Percentiles rank a stretch among this genome's conserved stretches.
Conservation (phyloP, 169 alveolate genomes). For the Plasmodium vivax region DNA sequence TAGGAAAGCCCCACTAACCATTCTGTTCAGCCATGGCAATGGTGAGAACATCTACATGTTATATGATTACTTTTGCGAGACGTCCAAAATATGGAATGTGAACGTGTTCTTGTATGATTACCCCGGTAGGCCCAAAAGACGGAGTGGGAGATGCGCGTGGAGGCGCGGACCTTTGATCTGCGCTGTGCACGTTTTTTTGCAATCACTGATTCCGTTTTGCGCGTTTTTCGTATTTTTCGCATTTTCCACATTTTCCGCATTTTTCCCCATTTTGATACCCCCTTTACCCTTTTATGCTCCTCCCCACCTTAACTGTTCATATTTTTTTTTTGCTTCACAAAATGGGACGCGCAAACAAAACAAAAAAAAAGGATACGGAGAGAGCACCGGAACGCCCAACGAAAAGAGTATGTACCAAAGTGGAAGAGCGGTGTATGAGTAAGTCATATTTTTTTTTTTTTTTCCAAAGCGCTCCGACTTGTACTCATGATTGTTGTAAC, state of each 20-base stretch:
- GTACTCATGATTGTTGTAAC: neutral
- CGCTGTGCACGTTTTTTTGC: neutral
- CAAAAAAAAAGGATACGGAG: conserved; percentile 72
- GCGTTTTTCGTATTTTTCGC: neutral
- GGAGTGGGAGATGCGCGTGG: neutral
- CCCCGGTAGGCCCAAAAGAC: conserved; percentile 42
- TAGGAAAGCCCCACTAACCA: conserved; percentile 60
- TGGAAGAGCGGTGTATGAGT: conserved; percentile 71
- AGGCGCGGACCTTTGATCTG: neutral
- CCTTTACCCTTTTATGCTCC: neutral
- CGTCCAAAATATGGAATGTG: conserved; percentile 68
- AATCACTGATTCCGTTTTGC: neutral
- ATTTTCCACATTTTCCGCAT: neutral
- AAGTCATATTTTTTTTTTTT: conserved; percentile 7
- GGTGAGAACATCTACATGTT: conserved; percentile 72
- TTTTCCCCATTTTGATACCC: neutral
- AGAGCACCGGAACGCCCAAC: conserved; percentile 59
- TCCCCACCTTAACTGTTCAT: neutral
- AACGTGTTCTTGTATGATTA: conserved; percentile 63
- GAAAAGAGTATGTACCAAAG: conserved; percentile 66
- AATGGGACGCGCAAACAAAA: conserved; percentile 4
- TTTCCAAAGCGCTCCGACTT: neutral
- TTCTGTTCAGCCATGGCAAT: conserved; percentile 70
- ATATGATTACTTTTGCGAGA: conserved; percentile 64
- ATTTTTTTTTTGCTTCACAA: neutral